These are phyloP conservation scores for Hemileccinum impolitum DNA, from an alignment of 768 basidiomycete species.

Conservation along the genomic window DNA sequence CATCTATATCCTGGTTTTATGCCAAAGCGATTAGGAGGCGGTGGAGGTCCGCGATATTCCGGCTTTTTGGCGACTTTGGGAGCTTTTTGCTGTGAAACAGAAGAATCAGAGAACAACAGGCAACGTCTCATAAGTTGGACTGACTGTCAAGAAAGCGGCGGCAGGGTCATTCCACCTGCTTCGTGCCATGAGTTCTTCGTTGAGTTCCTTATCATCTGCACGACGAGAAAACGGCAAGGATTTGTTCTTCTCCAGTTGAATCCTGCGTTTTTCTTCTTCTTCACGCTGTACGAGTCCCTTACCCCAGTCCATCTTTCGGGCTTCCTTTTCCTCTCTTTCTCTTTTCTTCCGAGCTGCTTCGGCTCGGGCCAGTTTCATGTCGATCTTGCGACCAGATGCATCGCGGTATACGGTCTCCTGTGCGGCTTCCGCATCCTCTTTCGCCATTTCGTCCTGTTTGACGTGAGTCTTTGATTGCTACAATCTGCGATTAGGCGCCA, in stretches of 20 bases:
- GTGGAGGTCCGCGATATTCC: slow-evolving; percentile 81
- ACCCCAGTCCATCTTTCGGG: slow-evolving; percentile 95
- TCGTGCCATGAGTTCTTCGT: slow-evolving; percentile 76
- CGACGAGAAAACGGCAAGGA: slow-evolving; percentile 68
- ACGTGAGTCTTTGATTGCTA: slow-evolving; percentile 41
- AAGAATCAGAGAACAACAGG: slow-evolving; percentile 1
- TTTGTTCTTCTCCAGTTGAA: slow-evolving; percentile 67
- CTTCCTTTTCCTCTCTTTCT: slow-evolving; percentile 81
- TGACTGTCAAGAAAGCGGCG: slow-evolving; percentile 85
- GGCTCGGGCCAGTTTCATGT: slow-evolving; percentile 78
- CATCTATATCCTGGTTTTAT: slow-evolving; percentile 95
- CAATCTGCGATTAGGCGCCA: not conserved
- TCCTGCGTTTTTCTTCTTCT: slow-evolving; percentile 63
- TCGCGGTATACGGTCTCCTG: slow-evolving; percentile 97
- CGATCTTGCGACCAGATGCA: slow-evolving; percentile 80
- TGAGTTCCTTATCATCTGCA: slow-evolving; percentile 82
- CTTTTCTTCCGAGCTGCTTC: slow-evolving; percentile 81
- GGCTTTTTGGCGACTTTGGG: slow-evolving; percentile 77
- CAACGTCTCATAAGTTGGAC: slow-evolving; percentile 19
- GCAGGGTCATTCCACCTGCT: slow-evolving; percentile 98
- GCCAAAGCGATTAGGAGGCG: slow-evolving; percentile 92
- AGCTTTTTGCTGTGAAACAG: slow-evolving; percentile 58
- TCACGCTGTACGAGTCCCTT: slow-evolving; percentile 91
- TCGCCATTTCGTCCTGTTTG: slow-evolving; percentile 36
- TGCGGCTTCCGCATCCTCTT: slow-evolving; percentile 52